Percentiles rank a stretch among this genome's conserved stretches.
These are phyloP conservation scores for Simplicillium aogashimaense DNA, from an alignment of 2,329 filamentous ascomycete species.

Conservation along the genomic window DNA sequence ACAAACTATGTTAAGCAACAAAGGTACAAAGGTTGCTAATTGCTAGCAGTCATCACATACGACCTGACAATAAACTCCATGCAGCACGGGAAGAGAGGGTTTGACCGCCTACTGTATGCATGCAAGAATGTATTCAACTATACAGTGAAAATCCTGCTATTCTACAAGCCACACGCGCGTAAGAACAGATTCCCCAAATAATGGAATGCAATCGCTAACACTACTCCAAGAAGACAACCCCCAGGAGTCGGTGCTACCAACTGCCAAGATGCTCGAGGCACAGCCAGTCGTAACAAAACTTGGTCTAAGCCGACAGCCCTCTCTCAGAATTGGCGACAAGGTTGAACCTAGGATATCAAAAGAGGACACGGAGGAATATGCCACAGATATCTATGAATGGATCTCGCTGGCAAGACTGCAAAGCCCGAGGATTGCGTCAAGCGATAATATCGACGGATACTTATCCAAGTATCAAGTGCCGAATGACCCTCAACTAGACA, in stretches of 20 bases:
- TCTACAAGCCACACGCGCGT: too few species aligned
- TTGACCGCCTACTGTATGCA: conserved; percentile 68
- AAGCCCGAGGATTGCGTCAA: conserved; percentile 50
- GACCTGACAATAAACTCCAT: conserved; percentile 68
- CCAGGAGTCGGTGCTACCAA: too few species aligned
- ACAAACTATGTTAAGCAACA: conserved; percentile 1
- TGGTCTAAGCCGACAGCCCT: too few species aligned
- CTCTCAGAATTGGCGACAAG: too few species aligned
- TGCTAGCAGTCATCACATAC: conserved; percentile 56
- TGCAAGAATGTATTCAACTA: conserved; percentile 65
- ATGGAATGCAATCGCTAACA: too few species aligned
- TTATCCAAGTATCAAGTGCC: conserved; percentile 59
- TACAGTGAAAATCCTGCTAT: conserved; percentile 33
- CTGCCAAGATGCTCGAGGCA: too few species aligned
- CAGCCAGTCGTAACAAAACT: too few species aligned
- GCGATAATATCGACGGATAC: conserved; percentile 56
- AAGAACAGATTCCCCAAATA: too few species aligned
- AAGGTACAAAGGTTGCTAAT: conserved; percentile 13
- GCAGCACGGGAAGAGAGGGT: conserved; percentile 74
- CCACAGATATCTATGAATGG: conserved; percentile 63
- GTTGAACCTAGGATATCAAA: conserved; percentile 7
- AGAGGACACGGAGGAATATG: conserved; percentile 51
- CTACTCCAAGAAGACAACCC: too few species aligned
- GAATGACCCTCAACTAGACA: conserved; percentile 17
- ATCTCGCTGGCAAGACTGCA: conserved; percentile 55